These are phyloP conservation scores for Nitzschia inconspicua DNA, from an alignment of 108 stramenopile genomes.

Conservation along the genomic window DNA sequence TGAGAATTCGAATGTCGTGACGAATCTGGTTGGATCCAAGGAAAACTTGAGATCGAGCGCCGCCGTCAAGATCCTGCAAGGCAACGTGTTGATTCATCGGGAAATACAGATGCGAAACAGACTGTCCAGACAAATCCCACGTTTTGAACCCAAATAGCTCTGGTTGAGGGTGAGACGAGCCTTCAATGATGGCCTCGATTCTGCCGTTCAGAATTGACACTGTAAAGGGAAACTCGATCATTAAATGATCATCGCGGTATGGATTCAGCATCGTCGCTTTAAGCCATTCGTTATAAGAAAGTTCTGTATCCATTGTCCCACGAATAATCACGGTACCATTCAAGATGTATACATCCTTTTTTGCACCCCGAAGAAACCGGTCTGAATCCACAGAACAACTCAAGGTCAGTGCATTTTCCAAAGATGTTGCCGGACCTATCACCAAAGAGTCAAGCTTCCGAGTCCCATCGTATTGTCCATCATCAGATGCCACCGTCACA, in stretches of 20 bases:
- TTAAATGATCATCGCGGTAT: slow-evolving; percentile 13
- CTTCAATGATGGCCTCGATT: slow-evolving; percentile 25
- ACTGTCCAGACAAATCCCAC: slow-evolving; percentile 14
- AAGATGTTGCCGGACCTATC: slow-evolving; percentile 9
- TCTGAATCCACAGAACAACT: slow-evolving; percentile 22
- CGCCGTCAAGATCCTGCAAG: slow-evolving; percentile 7
- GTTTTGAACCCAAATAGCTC: slow-evolving; percentile 18
- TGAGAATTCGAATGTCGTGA: slow-evolving; percentile 32
- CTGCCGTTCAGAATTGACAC: slow-evolving; percentile 29
- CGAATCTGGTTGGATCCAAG: slow-evolving; percentile 17
- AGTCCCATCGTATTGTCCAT: background rate
- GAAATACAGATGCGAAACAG: slow-evolving; percentile 28
- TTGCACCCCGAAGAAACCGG: slow-evolving; percentile 24
- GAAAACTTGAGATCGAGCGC: slow-evolving; percentile 19
- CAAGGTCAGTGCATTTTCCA: slow-evolving; percentile 12
- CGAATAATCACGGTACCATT: slow-evolving; percentile 20
- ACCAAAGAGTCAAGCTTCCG: background rate
- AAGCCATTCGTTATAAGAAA: slow-evolving; percentile 18
- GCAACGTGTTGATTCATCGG: slow-evolving; percentile 15
- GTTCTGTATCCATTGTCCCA: slow-evolving; percentile 25
- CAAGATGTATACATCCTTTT: slow-evolving; percentile 10
- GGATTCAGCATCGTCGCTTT: slow-evolving; percentile 19
- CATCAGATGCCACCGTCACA: background rate
- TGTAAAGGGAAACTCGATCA: slow-evolving; percentile 32
- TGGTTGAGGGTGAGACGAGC: slow-evolving; percentile 28